Evolutionary conservation across 1,284 basidiomycete genomes (phyloP).

Genomic region (Pascua sp.): DNA sequence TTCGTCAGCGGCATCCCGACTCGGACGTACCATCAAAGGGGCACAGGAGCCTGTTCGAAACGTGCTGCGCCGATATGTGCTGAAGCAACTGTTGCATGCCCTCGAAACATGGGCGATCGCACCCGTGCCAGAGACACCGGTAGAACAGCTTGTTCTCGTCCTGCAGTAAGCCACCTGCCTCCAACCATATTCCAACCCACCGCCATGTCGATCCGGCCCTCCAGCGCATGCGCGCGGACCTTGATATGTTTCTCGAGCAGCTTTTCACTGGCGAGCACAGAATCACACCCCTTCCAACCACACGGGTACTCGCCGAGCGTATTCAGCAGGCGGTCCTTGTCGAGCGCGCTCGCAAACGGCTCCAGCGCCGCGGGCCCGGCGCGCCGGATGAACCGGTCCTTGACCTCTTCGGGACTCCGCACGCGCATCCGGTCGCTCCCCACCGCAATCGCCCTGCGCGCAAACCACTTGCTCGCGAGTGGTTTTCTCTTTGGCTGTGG

Average conservation of each 20-base stretch:
- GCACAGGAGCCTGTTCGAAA: slow-evolving; percentile 26
- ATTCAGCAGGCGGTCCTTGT: slow-evolving; percentile 24
- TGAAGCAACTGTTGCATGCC: slow-evolving; percentile 21
- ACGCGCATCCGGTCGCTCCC: slow-evolving; percentile 9
- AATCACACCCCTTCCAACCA: slow-evolving; percentile 39
- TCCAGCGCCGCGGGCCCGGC: slow-evolving; percentile 26
- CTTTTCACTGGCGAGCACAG: slow-evolving; percentile 29
- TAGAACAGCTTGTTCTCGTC: slow-evolving; percentile 2
- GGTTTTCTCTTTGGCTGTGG: not conserved
- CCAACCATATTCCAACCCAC: slow-evolving; percentile 20
- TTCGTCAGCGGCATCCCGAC: no score
- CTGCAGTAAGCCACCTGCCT: not conserved
- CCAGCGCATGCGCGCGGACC: slow-evolving; percentile 18
- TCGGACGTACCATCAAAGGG: slow-evolving; percentile 18
- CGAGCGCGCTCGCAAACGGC: slow-evolving; percentile 27
- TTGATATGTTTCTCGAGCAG: slow-evolving; percentile 29
- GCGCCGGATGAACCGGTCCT: slow-evolving; percentile 26
- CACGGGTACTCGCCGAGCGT: slow-evolving; percentile 23
- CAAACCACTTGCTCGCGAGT: not conserved
- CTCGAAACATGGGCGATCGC: slow-evolving; percentile 32
- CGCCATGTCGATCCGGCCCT: slow-evolving; percentile 20
- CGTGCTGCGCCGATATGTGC: slow-evolving; percentile 34
- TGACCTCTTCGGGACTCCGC: slow-evolving; percentile 25
- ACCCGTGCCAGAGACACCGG: slow-evolving; percentile 33
- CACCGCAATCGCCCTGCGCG: not conserved